These are phyloP conservation scores for Hura crepitans DNA, from an alignment of 441 rosid genomes.

Conservation along the genomic window DNA sequence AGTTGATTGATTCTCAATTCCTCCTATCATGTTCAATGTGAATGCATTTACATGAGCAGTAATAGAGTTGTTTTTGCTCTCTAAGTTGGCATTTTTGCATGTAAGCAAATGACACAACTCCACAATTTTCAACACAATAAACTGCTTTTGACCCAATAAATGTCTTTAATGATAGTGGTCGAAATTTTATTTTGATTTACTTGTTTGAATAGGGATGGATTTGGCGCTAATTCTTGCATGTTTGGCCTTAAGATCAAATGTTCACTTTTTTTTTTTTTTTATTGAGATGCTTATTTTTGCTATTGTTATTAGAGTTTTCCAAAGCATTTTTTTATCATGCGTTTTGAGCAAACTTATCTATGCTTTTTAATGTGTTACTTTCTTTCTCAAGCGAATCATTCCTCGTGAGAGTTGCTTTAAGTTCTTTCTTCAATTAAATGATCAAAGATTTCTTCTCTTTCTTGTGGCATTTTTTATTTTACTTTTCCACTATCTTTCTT, in stretches of 20 bases:
- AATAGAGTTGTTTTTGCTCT: constrained; percentile 38
- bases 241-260: constrained; percentile 27
- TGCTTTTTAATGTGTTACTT: constrained; percentile 55
- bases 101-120: constrained; percentile 80
- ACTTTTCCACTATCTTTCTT: constrained; percentile 22
- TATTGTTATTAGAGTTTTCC: constrained; percentile 61
- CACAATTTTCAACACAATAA: constrained; percentile 72
- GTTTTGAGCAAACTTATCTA: constrained; percentile 70
- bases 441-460: constrained; percentile 51
- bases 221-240: constrained; percentile 34
- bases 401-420: constrained; percentile 49
- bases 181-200: constrained; percentile 25
- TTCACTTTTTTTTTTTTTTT: constrained; percentile 38
- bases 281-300: constrained; percentile 33
- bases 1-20: constrained; percentile 83
- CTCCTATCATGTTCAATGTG: constrained; percentile 79
- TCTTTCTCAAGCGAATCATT: constrained; percentile 67
- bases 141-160: constrained; percentile 47
- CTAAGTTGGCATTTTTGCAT: constrained; percentile 47
- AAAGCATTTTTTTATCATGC: constrained; percentile 75
- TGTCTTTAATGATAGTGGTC: constrained; percentile 61
- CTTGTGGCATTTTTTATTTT: constrained; percentile 35
- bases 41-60: constrained; percentile 40
- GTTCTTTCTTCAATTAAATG: constrained; percentile 52
- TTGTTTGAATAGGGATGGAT: constrained; percentile 27